phyloP scores from a whole-genome alignment of 495 filamentous ascomycete genomes.

The Neurospora sp. region DNA sequence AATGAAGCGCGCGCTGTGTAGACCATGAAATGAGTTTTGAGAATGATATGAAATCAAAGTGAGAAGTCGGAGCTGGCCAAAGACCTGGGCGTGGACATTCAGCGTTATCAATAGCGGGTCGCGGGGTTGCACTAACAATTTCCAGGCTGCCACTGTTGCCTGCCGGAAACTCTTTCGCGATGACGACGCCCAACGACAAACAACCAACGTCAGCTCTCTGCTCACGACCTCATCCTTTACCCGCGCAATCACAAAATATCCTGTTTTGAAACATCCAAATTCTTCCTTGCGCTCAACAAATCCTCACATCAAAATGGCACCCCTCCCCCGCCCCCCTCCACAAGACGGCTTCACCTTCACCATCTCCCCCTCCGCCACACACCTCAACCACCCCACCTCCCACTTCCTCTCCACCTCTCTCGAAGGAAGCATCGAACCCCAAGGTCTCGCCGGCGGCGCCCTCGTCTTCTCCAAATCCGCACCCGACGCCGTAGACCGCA shows the following conservation, averaged over 20 bases:
- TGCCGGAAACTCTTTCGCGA: background rate
- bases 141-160: background rate
- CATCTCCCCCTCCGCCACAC: constrained; percentile 10
- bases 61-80: background rate
- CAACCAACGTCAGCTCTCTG: background rate
- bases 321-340: constrained; percentile 6
- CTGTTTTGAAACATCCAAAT: no score
- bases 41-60: background rate
- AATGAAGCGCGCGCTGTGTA: background rate
- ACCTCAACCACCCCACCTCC: constrained; percentile 15
- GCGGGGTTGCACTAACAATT: background rate
- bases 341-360: constrained; percentile 18
- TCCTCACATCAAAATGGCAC: no score
- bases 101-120: background rate
- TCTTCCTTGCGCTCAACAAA: no score
- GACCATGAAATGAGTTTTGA: background rate
- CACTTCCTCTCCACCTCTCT: constrained; percentile 14
- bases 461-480: constrained; percentile 25
- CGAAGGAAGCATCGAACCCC: no score
- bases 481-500: constrained; percentile 8
- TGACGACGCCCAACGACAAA: background rate
- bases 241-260: no score
- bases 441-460: constrained; percentile 22
- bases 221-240: no score
- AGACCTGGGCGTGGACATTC: background rate